These are phyloP conservation scores for Talaromyces sp. DNA, from an alignment of 2,329 filamentous ascomycete species.

Conservation along the genomic window DNA sequence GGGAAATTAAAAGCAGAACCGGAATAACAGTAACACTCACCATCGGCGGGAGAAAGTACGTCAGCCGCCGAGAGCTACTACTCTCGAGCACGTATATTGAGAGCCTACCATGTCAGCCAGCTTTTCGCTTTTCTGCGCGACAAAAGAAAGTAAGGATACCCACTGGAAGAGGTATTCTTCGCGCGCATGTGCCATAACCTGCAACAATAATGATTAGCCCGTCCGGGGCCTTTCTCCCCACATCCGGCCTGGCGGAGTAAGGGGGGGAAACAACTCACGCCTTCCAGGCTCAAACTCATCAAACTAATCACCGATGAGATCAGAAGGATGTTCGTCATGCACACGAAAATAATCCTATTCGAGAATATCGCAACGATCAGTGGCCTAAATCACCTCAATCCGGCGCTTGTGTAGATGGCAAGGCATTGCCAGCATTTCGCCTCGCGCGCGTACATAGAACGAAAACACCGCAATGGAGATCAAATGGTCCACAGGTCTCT, in stretches of 20 bases:
- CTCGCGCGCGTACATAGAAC: slow-evolving; percentile 2
- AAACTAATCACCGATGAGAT: slow-evolving; percentile 57
- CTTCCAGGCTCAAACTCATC: slow-evolving; percentile 55
- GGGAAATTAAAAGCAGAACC: neutral
- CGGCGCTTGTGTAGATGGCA: slow-evolving; percentile 1
- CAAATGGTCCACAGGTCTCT: neutral
- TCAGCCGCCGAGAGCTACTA: slow-evolving; percentile 42
- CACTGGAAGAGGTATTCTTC: slow-evolving; percentile 60
- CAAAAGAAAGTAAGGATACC: slow-evolving; percentile 14
- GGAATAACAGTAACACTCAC: slow-evolving; percentile 21
- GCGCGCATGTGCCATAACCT: slow-evolving; percentile 59
- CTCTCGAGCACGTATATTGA: slow-evolving; percentile 43
- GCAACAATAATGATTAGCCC: slow-evolving; percentile 7
- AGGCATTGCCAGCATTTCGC: slow-evolving; percentile 7
- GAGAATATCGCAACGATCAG: neutral
- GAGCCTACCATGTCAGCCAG: slow-evolving; percentile 22
- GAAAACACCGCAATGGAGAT: neutral
- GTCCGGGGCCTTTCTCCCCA: neutral
- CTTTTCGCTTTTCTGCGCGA: slow-evolving; percentile 1
- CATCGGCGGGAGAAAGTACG: slow-evolving; percentile 45
- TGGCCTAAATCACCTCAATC: neutral
- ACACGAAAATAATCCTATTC: slow-evolving; percentile 53
- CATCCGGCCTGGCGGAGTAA: neutral
- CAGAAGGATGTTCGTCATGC: slow-evolving; percentile 57
- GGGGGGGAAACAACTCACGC: slow-evolving; percentile 31